These are phyloP conservation scores for Dryas octopetala DNA, from an alignment of 306 rosid genomes.

Conservation along the genomic window DNA sequence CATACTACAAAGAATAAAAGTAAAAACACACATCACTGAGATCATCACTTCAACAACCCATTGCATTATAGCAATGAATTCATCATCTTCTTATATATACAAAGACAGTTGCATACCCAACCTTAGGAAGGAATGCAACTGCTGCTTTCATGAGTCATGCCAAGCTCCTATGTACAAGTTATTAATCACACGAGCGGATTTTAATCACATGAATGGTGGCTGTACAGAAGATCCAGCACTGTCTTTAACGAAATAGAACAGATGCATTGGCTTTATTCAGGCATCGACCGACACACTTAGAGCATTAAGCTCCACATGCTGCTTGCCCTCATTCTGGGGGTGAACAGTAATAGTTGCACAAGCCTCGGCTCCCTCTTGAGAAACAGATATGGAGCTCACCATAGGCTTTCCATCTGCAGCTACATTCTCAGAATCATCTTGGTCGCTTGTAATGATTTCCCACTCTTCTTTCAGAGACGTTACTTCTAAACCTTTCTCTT, in stretches of 20 bases:
- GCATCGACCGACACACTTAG: conserved; percentile 73
- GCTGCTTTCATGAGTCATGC: neutral
- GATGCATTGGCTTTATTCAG: conserved; percentile 14
- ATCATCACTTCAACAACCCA: neutral
- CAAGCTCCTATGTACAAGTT: neutral
- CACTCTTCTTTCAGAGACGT: conserved; percentile 89
- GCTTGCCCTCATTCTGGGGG: conserved; percentile 60
- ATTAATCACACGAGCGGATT: too few species aligned
- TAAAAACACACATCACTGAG: neutral
- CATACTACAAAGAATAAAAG: neutral
- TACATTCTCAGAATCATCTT: conserved; percentile 26
- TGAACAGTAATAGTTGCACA: conserved; percentile 57
- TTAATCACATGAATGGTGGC: neutral
- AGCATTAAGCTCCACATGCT: conserved; percentile 65
- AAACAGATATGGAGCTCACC: conserved; percentile 55
- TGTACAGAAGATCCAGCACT: neutral
- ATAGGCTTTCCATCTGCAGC: conserved; percentile 37
- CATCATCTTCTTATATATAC: neutral
- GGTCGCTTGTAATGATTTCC: conserved; percentile 69
- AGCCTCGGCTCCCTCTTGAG: conserved; percentile 52
- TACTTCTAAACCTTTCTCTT: conserved; percentile 62
- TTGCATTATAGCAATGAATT: neutral
- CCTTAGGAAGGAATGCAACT: neutral
- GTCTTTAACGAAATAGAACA: neutral
- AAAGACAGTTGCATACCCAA: neutral